These are phyloP conservation scores for Boletus huronensis DNA, from an alignment of 768 basidiomycete species.

Conservation along the genomic window DNA sequence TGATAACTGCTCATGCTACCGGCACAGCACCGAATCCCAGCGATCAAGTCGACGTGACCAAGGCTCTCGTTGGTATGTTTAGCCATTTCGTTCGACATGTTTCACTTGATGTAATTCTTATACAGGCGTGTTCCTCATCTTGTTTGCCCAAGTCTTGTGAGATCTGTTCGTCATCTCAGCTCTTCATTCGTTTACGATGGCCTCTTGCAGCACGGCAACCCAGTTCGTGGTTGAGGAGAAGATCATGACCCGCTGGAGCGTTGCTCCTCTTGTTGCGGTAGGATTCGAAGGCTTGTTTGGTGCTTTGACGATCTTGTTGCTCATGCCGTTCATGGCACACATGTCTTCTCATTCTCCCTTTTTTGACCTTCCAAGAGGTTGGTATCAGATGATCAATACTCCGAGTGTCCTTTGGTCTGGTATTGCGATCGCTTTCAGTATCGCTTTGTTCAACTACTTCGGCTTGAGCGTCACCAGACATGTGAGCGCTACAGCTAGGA, in stretches of 20 bases:
- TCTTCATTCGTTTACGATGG: background rate
- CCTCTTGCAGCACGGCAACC: constrained; percentile 66
- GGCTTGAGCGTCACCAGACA: constrained; percentile 90
- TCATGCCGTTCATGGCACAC: constrained; percentile 77
- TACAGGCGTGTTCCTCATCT: constrained; percentile 81
- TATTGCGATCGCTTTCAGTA: constrained; percentile 70
- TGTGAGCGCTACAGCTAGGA: constrained; percentile 90
- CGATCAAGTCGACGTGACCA: constrained; percentile 62
- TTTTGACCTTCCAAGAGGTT: constrained; percentile 89
- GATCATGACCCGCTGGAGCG: constrained; percentile 84
- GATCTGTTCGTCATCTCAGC: constrained; percentile 19
- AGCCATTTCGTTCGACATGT: constrained; percentile 10
- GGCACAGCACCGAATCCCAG: constrained; percentile 41
- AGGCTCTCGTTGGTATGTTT: constrained; percentile 63
- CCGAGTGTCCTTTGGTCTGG: constrained; percentile 66
- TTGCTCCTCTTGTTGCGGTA: constrained; percentile 89
- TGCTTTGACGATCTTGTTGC: constrained; percentile 67
- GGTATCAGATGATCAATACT: constrained; percentile 81
- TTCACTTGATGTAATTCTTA: constrained; percentile 13
- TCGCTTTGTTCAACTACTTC: constrained; percentile 84
- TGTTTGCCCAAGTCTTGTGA: constrained; percentile 95
- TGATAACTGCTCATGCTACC: constrained; percentile 12
- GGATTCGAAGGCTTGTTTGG: constrained; percentile 95
- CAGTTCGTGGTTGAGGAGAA: constrained; percentile 97
- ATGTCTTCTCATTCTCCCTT: constrained; percentile 61